phyloP scores from a whole-genome alignment of 2,329 filamentous ascomycete species.

The Botrytis hyacinthi region DNA sequence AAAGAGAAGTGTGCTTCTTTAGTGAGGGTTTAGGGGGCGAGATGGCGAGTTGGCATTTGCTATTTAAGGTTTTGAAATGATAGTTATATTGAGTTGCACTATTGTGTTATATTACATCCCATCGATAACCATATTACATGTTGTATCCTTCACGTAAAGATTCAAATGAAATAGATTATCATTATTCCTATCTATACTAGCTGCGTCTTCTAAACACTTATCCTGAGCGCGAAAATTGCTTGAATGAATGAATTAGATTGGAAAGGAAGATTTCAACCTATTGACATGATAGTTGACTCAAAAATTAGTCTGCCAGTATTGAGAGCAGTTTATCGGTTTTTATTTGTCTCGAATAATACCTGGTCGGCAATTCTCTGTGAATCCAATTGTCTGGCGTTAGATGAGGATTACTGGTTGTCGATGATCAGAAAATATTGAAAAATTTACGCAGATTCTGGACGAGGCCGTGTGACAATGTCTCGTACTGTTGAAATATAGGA shows the following conservation, averaged over 20 bases:
- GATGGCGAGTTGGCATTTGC: too few relatives aligned
- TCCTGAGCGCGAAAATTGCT: background rate
- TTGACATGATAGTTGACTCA: background rate
- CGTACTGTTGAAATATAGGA: background rate
- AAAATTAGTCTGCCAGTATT: background rate
- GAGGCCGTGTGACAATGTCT: background rate
- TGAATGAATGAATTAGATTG: background rate
- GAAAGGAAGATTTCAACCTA: accelerated
- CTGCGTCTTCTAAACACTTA: background rate
- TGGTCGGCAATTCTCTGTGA: background rate
- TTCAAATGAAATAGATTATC: too few relatives aligned
- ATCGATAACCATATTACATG: too few relatives aligned
- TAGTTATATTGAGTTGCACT: too few relatives aligned
- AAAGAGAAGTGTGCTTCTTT: too few relatives aligned
- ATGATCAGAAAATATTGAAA: background rate
- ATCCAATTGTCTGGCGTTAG: too few relatives aligned
- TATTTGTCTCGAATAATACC: background rate
- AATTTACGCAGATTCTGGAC: background rate
- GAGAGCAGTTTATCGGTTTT: background rate
- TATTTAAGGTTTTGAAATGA: too few relatives aligned
- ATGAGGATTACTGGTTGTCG: too few relatives aligned
- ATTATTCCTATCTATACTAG: background rate
- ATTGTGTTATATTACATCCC: too few relatives aligned
- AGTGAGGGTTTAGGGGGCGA: too few relatives aligned
- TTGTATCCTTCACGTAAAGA: too few relatives aligned